phyloP scores from a whole-genome alignment of 768 basidiomycete species.

The Lyophyllum semitale region DNA sequence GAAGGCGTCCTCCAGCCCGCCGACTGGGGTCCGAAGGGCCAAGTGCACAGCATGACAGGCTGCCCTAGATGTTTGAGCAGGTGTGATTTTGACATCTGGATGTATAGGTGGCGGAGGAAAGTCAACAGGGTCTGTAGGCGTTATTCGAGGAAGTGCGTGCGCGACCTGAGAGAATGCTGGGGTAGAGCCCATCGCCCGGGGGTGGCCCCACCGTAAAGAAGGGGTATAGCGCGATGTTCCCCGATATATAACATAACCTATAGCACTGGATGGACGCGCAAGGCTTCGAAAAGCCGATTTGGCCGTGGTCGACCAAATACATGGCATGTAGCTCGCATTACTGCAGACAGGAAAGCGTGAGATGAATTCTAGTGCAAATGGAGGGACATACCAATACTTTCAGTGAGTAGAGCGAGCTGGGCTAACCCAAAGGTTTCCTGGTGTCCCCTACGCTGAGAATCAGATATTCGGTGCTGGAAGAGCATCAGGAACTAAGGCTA shows the following conservation, averaged over 20 bases:
- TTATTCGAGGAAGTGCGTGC: neutral
- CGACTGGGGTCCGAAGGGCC: conserved; percentile 33
- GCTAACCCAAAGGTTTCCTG: neutral
- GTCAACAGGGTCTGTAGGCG: neutral
- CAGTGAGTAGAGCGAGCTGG: neutral
- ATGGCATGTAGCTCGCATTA: conserved; percentile 75
- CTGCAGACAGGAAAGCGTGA: conserved; percentile 24
- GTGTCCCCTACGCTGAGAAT: too few relatives aligned
- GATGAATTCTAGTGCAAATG: neutral
- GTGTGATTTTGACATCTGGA: conserved; percentile 2
- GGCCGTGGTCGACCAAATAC: conserved; percentile 58
- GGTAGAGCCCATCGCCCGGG: neutral
- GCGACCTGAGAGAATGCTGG: conserved; percentile 4
- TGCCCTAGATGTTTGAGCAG: conserved; percentile 25
- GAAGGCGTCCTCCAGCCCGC: conserved; percentile 51
- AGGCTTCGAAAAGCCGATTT: conserved; percentile 35
- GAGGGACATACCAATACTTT: conserved; percentile 15
- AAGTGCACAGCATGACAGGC: conserved; percentile 48
- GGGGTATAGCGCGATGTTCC: neutral
- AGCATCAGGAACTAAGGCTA: too few relatives aligned
- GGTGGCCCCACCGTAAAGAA: neutral
- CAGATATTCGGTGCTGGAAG: neutral
- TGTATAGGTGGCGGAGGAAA: neutral
- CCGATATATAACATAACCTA: neutral
- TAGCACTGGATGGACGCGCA: conserved; percentile 1